phyloP scores from a whole-genome alignment of 2,329 filamentous ascomycete genomes.

The Periconia macrospinosa region DNA sequence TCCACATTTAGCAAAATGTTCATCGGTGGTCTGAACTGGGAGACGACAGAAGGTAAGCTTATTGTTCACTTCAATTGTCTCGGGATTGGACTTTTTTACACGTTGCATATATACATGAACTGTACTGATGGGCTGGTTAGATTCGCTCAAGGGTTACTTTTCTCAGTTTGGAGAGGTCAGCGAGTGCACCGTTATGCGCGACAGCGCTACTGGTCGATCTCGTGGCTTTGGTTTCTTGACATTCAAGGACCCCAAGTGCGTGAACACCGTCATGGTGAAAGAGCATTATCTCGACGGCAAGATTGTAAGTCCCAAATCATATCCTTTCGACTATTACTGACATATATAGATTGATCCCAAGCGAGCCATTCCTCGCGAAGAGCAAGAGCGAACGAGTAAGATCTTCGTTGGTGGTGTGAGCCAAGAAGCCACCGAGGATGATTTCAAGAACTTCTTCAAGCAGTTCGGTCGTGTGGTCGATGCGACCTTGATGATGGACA shows the following conservation, averaged over 20 bases:
- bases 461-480: conserved; percentile 96
- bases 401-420: conserved; percentile 98
- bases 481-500: conserved; percentile 99
- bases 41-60: conserved; percentile 91
- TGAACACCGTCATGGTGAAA: conserved; percentile 99
- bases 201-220: conserved; percentile 89
- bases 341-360: conserved; percentile 88
- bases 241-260: conserved; percentile 95
- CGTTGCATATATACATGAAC: background rate
- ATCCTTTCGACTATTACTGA: conserved; percentile 19
- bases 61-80: background rate
- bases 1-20: conserved; percentile 92
- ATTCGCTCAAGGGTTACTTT: conserved; percentile 96
- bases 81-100: background rate
- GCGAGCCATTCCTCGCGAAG: conserved; percentile 92
- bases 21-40: conserved; percentile 98
- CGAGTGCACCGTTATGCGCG: conserved; percentile 99
- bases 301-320: conserved; percentile 69
- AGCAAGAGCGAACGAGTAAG: conserved; percentile 97
- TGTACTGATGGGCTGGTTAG: conserved; percentile 51
- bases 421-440: conserved; percentile 93
- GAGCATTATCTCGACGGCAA: conserved; percentile 98
- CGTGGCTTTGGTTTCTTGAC: conserved; percentile 97
- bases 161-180: conserved; percentile 96
- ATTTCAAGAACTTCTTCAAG: conserved; percentile 96